Evolutionary conservation across 1,284 basidiomycete species (phyloP).

Genomic region (Ustilago hordei): DNA sequence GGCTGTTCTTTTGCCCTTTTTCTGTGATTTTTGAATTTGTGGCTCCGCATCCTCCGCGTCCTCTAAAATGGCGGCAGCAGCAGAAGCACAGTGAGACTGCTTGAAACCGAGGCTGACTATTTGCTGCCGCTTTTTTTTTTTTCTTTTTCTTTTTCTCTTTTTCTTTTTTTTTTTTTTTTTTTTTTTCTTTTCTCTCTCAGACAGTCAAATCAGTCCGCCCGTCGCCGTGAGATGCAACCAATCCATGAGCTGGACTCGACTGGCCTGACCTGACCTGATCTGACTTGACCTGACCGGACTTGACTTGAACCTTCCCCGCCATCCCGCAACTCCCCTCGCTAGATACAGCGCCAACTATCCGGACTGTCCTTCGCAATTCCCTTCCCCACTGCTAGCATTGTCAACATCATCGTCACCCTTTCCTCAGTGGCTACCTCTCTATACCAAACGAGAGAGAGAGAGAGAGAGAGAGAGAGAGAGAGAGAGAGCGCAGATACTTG

Average conservation of each 20-base stretch:
- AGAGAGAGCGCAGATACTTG: neutral
- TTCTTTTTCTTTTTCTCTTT: too few species aligned
- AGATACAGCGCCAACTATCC: neutral
- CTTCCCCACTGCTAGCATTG: neutral
- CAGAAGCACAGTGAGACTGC: slow-evolving; percentile 7
- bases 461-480: neutral
- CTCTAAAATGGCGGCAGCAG: neutral
- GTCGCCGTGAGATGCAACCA: neutral
- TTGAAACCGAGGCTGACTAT: neutral
- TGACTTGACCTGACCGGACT: neutral
- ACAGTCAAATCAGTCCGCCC: neutral
- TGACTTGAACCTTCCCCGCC: neutral
- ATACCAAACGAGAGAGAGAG: neutral
- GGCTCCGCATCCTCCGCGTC: slow-evolving; percentile 10
- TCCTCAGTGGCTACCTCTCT: neutral
- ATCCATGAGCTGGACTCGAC: neutral
- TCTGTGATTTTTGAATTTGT: neutral
- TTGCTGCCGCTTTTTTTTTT: neutral
- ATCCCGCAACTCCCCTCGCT: neutral
- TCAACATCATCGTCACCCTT: neutral
- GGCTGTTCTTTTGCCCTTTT: neutral
- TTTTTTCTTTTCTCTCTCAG: neutral
- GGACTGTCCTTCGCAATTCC: slow-evolving; percentile 8
- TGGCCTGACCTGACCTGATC: neutral
- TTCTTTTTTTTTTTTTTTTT: fast-evolving